Evolutionary conservation across 768 basidiomycete genomes (phyloP).

Genomic region (Naganishia friedmannii): DNA sequence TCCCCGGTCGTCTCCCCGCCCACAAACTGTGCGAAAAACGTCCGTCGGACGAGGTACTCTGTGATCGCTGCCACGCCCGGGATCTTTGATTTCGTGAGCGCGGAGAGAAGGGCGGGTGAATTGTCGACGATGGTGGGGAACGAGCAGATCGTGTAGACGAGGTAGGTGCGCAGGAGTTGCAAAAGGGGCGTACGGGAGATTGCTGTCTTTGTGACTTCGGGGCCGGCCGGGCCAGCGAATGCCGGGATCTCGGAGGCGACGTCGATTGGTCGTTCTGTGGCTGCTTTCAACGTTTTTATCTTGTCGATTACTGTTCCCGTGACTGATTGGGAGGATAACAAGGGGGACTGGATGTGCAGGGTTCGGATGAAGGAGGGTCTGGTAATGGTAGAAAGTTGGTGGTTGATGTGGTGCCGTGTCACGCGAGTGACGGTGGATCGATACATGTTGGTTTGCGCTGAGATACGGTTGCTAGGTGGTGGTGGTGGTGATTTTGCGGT

Average conservation of each 20-base stretch:
- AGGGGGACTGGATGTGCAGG: conserved; percentile 7
- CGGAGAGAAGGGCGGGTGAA: conserved; percentile 65
- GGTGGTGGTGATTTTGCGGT: neutral
- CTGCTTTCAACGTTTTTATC: neutral
- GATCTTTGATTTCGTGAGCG: conserved; percentile 58
- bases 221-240: neutral
- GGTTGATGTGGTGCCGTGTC: conserved; percentile 1
- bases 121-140: conserved; percentile 71
- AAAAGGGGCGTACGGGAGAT: conserved; percentile 44
- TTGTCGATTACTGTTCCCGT: conserved; percentile 8
- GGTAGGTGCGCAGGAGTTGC: conserved; percentile 66
- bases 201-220: conserved; percentile 5
- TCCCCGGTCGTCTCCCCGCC: conserved; percentile 77
- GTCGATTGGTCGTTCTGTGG: neutral
- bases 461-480: neutral
- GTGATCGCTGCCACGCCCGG: conserved; percentile 63
- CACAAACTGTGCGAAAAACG: conserved; percentile 89
- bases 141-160: conserved; percentile 78
- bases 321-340: neutral
- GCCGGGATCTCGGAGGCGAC: neutral
- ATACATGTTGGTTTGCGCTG: neutral
- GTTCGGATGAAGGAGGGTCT: neutral
- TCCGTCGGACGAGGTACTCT: conserved; percentile 67
- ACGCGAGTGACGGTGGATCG: conserved; percentile 14
- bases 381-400: neutral